Evolutionary conservation across 2,329 filamentous ascomycete species (phyloP), one percentile per base, ranked within the genome.

Genomic region (Alternaria angustiovoidea): DNA sequence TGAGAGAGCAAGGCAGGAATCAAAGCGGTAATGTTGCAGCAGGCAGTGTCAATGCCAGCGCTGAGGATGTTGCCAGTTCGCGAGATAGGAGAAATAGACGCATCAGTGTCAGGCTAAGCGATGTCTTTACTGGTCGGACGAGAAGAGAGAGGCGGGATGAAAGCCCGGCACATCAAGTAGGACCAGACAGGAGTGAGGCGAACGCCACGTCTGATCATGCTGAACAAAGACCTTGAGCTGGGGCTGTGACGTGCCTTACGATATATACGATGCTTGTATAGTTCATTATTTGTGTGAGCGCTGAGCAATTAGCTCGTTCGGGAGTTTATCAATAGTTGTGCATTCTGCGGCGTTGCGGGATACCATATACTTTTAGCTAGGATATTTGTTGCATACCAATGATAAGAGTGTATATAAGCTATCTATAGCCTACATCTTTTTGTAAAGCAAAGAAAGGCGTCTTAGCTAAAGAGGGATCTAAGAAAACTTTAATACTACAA

Each of bases 1-100:
- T 82, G 28, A 63, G 78, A 18, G 75, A 78, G 39, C 71, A 76
- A 41, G 59, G 71, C 7, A 53, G 66, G 1, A 73, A 73, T 22
- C 64, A 66, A 26, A 68, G 65, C 30, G 62, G 64, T 7, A 71
- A 74, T 9, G 54, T 61, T 0, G 65, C 49, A 2, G 61, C 54
- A 3, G 51, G 22, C 7, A 62, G 46, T 36, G 43, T 61, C 6
- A 65, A 71, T 8, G 61, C 55, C 5, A 73, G 69, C 36, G 36
- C 39, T 2, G 74, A 75, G 2, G 70, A 73, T 5, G 59, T 60
- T 7, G 43, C 57, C 0, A 38, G 32, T 24, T 26, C 53, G 26
- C 54, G 67, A 38, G 61, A 70, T 9, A 52, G 68, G 16, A 57
- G 68, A n/a, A 70, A 68, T 32, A 68, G 64, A 60, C 64, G 74